Base-by-base conservation (phyloP, 2,329 filamentous ascomycete genomes). In the Alternaria viburni region DNA sequence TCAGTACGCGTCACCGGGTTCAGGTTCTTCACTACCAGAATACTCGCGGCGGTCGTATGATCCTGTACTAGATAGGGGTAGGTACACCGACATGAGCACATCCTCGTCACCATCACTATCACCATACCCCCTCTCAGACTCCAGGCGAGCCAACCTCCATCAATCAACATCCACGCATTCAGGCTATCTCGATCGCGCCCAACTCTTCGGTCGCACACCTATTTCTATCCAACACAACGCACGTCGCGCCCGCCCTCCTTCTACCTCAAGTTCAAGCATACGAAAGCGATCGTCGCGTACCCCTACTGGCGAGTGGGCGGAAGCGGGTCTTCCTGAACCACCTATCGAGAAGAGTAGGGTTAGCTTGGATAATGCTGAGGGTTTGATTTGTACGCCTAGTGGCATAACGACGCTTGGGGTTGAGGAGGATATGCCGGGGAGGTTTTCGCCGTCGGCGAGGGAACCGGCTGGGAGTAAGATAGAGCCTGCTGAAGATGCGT, bases 361-460 rank as follows among this genome's bases (percentile, higher is more conserved):
- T 5, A 2, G 6, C 13, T 2, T 5, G 30, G 13, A n/a, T 1
- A 3, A 8, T 9, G 30, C 30, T 8, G 13, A 15, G 13, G 30
- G 30, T 0, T 15, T 36, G 32, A 3, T 41, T 3, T 41, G 32
- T 9, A 41, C 32, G 1, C 15, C 8, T 5, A 9, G 1, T 1
- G 32, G 32, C 0, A 10, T 41, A 4, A n/a, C 15, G 0, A 41
- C 32, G 0, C 8, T 41, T 1, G 32, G 1, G 0, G 32, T 41
- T 5, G 32, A 6, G 0, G 15, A n/a, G 2, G 8, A 6, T 0
- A 41, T 15, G 2, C 32, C 32, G 4, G 32, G 32, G 4, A 4
- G 32, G 0, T 36, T 36, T n/a, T 36, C 13, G 4, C 30, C 13
- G 0, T 1, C 1, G 2, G 30, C 30, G 2, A 5, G 5, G 28